Evolutionary conservation across 1,284 basidiomycete genomes (phyloP).

Genomic region (Rhodotorula sp.): DNA sequence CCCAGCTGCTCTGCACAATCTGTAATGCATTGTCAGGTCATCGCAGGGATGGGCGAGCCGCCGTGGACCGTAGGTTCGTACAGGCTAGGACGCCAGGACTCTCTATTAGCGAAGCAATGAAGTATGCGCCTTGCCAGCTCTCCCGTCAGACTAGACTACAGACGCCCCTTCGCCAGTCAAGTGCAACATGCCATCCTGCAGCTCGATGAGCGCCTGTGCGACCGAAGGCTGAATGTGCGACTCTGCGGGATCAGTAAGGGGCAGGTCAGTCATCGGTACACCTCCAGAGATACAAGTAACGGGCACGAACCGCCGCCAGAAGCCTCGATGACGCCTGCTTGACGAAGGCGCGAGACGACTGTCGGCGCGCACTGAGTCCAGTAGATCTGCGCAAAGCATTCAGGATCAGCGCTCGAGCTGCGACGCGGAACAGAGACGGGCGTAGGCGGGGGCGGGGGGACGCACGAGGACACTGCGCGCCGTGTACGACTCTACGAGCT

Average conservation of each 20-base stretch:
- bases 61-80: too few species aligned
- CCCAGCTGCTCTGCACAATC: too few species aligned
- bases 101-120: too few species aligned
- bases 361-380: slow-evolving; percentile 26
- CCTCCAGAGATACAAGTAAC: not conserved
- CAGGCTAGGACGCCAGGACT: too few species aligned
- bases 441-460: not conserved
- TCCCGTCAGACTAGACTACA: not conserved
- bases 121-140: too few species aligned
- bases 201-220: slow-evolving; percentile 22
- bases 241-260: not conserved
- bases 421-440: too few species aligned
- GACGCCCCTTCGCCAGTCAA: not conserved
- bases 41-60: too few species aligned
- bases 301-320: slow-evolving; percentile 31
- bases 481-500: slow-evolving; percentile 71
- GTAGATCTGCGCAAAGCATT: slow-evolving; percentile 19
- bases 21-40: too few species aligned
- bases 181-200: slow-evolving; percentile 21
- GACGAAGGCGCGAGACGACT: slow-evolving; percentile 14
- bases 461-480: slow-evolving; percentile 33
- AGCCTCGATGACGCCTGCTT: slow-evolving; percentile 31
- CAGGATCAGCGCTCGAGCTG: not conserved
- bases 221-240: slow-evolving; percentile 32
- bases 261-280: not conserved